phyloP scores from a whole-genome alignment of 768 basidiomycete species.

The Fistulinella prunicolor region DNA sequence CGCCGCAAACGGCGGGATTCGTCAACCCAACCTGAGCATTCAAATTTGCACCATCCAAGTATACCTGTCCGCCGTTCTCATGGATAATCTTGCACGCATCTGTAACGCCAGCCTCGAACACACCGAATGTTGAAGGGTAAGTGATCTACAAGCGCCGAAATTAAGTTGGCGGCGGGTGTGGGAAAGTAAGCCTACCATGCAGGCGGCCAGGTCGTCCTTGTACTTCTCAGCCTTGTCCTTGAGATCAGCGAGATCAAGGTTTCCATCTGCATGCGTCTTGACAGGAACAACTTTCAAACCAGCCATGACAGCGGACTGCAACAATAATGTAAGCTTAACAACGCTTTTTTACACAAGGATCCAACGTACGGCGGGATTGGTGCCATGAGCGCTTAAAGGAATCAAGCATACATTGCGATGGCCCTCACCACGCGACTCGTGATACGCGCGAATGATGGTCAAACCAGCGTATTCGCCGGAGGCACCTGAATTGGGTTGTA shows the following conservation, averaged over 20 bases:
- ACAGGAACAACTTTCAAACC: slow-evolving; percentile 96
- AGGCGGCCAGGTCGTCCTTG: slow-evolving; percentile 89
- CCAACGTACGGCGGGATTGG: slow-evolving; percentile 85
- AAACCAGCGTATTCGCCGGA: slow-evolving; percentile 98
- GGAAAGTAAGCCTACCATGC: slow-evolving; percentile 65
- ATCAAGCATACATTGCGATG: slow-evolving; percentile 91
- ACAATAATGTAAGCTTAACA: slow-evolving; percentile 13
- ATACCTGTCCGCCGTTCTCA: slow-evolving; percentile 94
- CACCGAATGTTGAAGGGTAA: slow-evolving; percentile 96
- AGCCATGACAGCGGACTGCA: slow-evolving; percentile 92
- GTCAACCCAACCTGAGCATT: slow-evolving; percentile 94
- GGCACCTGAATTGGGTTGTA: slow-evolving; percentile 99
- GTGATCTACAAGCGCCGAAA: slow-evolving; percentile 60
- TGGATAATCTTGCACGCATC: slow-evolving; percentile 93
- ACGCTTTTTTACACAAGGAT: background rate
- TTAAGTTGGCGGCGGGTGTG: slow-evolving; percentile 7
- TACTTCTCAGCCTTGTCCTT: slow-evolving; percentile 84
- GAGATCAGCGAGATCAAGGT: slow-evolving; percentile 85
- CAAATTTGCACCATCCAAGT: slow-evolving; percentile 92
- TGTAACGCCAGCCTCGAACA: slow-evolving; percentile 90
- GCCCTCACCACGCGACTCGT: slow-evolving; percentile 80
- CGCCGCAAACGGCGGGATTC: slow-evolving; percentile 91
- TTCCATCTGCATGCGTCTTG: slow-evolving; percentile 84
- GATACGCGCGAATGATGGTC: slow-evolving; percentile 90
- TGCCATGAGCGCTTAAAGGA: slow-evolving; percentile 95